These are phyloP conservation scores for Hyphodiscus hymeniophilus DNA, from an alignment of 495 filamentous ascomycete genomes.

Conservation along the genomic window DNA sequence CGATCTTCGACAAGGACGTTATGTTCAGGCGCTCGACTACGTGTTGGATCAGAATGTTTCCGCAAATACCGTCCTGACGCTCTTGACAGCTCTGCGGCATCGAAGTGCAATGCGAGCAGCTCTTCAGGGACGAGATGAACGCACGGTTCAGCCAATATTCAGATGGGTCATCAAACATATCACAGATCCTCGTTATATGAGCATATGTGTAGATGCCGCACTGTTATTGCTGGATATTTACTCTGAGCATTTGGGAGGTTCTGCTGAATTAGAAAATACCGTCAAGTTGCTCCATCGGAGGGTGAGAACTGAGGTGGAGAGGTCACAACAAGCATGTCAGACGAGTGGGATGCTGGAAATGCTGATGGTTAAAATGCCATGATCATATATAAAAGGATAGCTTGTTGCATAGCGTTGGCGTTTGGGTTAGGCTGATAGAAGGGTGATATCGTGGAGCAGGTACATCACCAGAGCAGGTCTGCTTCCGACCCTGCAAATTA, in stretches of 20 bases:
- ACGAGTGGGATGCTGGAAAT: conserved; percentile 81
- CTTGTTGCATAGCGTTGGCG: conserved; percentile 38
- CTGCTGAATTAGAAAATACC: conserved; percentile 57
- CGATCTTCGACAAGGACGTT: conserved; percentile 69
- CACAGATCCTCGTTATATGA: conserved; percentile 67
- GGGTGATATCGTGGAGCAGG: not conserved
- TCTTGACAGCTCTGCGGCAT: conserved; percentile 78
- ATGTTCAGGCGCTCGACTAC: conserved; percentile 66
- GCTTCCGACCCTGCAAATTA: not conserved
- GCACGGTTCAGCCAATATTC: conserved; percentile 69
- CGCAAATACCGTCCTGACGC: conserved; percentile 56
- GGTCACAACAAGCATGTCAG: conserved; percentile 67
- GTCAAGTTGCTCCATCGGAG: conserved; percentile 55
- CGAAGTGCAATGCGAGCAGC: conserved; percentile 79
- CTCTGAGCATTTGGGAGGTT: conserved; percentile 67
- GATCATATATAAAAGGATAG: not conserved
- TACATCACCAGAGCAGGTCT: not conserved
- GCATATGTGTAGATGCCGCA: conserved; percentile 68
- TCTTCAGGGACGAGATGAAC: conserved; percentile 74
- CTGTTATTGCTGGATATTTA: conserved; percentile 82
- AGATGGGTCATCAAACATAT: conserved; percentile 76
- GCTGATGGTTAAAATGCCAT: conserved; percentile 39
- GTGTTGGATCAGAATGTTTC: conserved; percentile 52
- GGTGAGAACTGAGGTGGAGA: conserved; percentile 71
- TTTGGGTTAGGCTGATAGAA: not conserved